A percentile compares a stretch with the other conserved stretches of the same genome.
Evolutionary conservation across 1,284 basidiomycete species (phyloP).

Genomic region (Cryptococcus floricola): DNA sequence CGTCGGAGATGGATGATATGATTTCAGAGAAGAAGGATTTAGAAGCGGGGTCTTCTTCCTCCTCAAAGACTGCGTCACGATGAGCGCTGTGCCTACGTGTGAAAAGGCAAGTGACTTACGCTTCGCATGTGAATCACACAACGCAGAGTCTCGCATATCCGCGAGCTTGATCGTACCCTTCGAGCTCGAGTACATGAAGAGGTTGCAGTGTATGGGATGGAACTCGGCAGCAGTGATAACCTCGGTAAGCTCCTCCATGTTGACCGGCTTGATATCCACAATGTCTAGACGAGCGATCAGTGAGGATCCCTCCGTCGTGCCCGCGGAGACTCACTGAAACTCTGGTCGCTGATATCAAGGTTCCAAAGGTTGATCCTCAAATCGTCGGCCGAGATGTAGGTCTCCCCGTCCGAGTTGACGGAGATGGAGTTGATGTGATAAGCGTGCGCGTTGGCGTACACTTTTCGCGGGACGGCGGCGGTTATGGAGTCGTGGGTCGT

Average conservation of each 20-base stretch:
- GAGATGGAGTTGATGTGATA: conserved; percentile 99
- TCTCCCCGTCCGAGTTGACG: conserved; percentile 99
- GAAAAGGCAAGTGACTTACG: conserved; percentile 57
- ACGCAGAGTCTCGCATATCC: conserved; percentile 98
- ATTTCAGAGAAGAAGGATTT: conserved; percentile 99
- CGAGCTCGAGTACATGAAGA: conserved; percentile 99
- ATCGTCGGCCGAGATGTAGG: conserved; percentile 98
- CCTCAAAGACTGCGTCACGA: conserved; percentile 73
- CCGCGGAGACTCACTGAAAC: conserved; percentile 74
- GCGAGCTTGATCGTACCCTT: conserved; percentile 99
- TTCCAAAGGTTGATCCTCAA: conserved; percentile 98
- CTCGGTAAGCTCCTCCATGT: conserved; percentile 99
- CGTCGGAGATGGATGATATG: conserved; percentile 98
- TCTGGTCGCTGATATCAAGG: conserved; percentile 95
- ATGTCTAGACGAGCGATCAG: conserved; percentile 66
- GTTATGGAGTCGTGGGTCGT: conserved; percentile 95
- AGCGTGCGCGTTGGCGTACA: conserved; percentile 98
- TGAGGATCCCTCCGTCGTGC: background rate
- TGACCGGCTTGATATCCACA: conserved; percentile 99
- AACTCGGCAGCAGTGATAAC: conserved; percentile 99
- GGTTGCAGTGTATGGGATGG: conserved; percentile 94
- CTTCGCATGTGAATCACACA: conserved; percentile 96
- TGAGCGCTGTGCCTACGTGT: conserved; percentile 9
- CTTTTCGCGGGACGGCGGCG: conserved; percentile 95
- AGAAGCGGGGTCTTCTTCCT: conserved; percentile 95